phyloP scores from a whole-genome alignment of 192 early-diverging fungal genomes.

The Backusella australiensis region DNA sequence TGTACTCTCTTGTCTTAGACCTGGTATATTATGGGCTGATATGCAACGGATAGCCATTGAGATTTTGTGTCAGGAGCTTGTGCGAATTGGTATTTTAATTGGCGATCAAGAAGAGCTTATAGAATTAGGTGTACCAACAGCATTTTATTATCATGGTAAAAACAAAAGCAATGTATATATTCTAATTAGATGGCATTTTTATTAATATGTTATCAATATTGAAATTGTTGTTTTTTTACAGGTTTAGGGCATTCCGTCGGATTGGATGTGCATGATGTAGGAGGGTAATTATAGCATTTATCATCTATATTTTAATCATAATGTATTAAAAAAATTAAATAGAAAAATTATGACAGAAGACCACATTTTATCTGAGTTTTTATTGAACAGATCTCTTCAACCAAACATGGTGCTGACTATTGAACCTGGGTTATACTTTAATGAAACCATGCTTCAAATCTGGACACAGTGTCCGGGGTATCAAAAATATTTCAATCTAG shows the following conservation, averaged over 20 bases:
- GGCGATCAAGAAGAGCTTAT: slow-evolving; percentile 59
- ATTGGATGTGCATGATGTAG: slow-evolving; percentile 91
- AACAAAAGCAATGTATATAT: not conserved
- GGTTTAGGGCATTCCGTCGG: slow-evolving; percentile 88
- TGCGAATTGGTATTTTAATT: slow-evolving; percentile 69
- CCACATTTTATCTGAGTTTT: not conserved
- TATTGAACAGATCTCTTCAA: slow-evolving; percentile 52
- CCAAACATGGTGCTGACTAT: slow-evolving; percentile 86
- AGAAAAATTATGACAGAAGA: not conserved
- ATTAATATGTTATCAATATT: not conserved
- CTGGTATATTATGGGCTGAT: slow-evolving; percentile 86
- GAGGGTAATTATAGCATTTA: slow-evolving; percentile 56
- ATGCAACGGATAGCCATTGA: slow-evolving; percentile 78
- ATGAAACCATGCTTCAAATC: slow-evolving; percentile 70
- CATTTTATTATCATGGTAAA: slow-evolving; percentile 85
- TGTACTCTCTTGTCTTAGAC: slow-evolving; percentile 66
- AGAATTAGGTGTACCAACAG: slow-evolving; percentile 62
- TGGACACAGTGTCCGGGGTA: slow-evolving; percentile 57
- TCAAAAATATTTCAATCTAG: slow-evolving; percentile 66
- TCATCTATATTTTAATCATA: not conserved
- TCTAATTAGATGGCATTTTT: not conserved
- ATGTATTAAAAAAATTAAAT: not conserved
- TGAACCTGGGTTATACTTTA: slow-evolving; percentile 93
- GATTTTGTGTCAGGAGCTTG: slow-evolving; percentile 63
- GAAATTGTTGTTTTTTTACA: not conserved